Evolutionary conservation across 805 yeast species (phyloP).

Genomic region (Yamadazyma olivae): DNA sequence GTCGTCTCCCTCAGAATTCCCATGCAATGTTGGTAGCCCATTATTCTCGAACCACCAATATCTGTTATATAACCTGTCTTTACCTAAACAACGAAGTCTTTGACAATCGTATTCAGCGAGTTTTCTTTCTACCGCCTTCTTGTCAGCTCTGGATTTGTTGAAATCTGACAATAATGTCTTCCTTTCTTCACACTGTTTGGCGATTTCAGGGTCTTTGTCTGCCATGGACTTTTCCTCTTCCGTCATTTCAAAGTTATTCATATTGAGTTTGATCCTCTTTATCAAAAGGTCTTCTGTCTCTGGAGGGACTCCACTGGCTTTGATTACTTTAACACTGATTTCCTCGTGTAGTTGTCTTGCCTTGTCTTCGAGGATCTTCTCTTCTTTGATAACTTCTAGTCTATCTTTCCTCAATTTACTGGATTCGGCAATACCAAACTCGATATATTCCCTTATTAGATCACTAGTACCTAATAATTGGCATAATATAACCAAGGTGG

Average conservation of each 20-base stretch:
- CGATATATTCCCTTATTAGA: conserved; percentile 61
- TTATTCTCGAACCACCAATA: conserved; percentile 95
- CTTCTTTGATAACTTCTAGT: conserved; percentile 61
- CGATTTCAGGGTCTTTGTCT: conserved; percentile 40
- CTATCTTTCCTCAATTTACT: conserved; percentile 62
- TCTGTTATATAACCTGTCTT: conserved; percentile 78
- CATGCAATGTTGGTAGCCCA: conserved; percentile 63
- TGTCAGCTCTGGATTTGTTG: conserved; percentile 46
- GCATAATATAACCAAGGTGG: conserved; percentile 58
- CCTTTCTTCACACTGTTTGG: conserved; percentile 43
- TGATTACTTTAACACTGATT: conserved; percentile 7
- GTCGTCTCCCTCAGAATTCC: conserved; percentile 34
- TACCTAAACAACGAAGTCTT: conserved; percentile 71
- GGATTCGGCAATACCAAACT: conserved; percentile 62
- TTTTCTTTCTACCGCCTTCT: conserved; percentile 54
- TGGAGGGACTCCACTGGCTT: not conserved
- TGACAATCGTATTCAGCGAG: conserved; percentile 74
- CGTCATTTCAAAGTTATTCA: conserved; percentile 37
- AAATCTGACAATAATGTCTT: conserved; percentile 32
- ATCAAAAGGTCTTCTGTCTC: conserved; percentile 10
- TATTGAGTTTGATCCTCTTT: conserved; percentile 24
- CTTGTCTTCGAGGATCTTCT: conserved; percentile 49
- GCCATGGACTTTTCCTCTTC: conserved; percentile 38
- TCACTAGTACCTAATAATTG: conserved; percentile 59
- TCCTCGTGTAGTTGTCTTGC: conserved; percentile 35